phyloP scores from a whole-genome alignment of 2,329 filamentous ascomycete species.

The Boeremia lycopersici region DNA sequence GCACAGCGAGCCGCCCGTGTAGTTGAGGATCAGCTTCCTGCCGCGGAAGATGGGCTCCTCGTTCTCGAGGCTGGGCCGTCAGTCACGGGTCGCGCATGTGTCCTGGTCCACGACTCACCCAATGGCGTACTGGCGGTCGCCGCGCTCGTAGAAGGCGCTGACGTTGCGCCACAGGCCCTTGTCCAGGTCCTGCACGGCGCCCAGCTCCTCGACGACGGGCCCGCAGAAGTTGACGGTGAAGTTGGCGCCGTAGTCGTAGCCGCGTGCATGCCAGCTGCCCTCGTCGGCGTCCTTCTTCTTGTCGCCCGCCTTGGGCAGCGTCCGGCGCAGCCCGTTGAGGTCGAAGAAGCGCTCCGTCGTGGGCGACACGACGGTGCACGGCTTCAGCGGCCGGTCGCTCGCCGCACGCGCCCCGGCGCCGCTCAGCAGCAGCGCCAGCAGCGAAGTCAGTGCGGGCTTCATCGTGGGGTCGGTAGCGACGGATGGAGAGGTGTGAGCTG shows the following conservation, averaged over 20 bases:
- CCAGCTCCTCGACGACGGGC: slow-evolving; percentile 70
- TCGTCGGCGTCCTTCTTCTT: slow-evolving; percentile 61
- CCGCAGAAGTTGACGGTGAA: slow-evolving; percentile 85
- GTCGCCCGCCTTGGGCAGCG: slow-evolving; percentile 51
- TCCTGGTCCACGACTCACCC: no score
- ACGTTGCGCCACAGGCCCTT: slow-evolving; percentile 71
- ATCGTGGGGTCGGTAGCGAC: slow-evolving; percentile 21
- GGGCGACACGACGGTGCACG: slow-evolving; percentile 67
- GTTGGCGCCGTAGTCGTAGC: slow-evolving; percentile 79
- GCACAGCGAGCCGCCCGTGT: slow-evolving; percentile 58
- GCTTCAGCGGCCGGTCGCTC: slow-evolving; percentile 55
- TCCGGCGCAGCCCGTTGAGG: slow-evolving; percentile 62
- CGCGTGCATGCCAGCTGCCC: slow-evolving; percentile 68
- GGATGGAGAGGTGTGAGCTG: background rate
- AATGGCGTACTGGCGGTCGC: slow-evolving; percentile 73
- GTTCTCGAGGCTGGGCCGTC: slow-evolving; percentile 58
- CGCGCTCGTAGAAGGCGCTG: slow-evolving; percentile 75
- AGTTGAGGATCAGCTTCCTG: slow-evolving; percentile 64
- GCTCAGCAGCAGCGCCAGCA: slow-evolving; percentile 38
- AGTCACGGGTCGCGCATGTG: no score
- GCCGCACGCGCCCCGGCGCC: slow-evolving; percentile 37
- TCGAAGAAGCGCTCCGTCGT: slow-evolving; percentile 69
- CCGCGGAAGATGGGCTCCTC: slow-evolving; percentile 64
- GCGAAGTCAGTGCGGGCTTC: slow-evolving; percentile 34
- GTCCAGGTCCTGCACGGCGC: slow-evolving; percentile 68